Evolutionary conservation across 768 basidiomycete genomes (phyloP).

Genomic region (Hygrophorus pudorinus): DNA sequence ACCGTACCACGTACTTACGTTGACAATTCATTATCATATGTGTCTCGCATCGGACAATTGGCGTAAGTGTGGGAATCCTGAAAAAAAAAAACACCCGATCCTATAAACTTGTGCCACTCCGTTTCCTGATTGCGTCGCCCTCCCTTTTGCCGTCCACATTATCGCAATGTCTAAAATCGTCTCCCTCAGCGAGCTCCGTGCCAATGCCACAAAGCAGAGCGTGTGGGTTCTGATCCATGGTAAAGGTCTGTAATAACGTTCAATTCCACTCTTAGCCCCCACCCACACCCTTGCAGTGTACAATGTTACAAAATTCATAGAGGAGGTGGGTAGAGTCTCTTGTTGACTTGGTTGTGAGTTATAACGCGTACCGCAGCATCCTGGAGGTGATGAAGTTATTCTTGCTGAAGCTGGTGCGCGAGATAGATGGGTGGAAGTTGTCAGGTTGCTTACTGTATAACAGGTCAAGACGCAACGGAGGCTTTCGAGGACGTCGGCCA

Average conservation of each 20-base stretch:
- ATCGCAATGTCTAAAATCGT: slow-evolving; percentile 19
- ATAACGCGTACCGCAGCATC: slow-evolving; percentile 47
- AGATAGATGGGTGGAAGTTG: slow-evolving; percentile 10
- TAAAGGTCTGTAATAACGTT: slow-evolving; percentile 53
- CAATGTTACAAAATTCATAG: slow-evolving; percentile 86
- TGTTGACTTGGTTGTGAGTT: not conserved
- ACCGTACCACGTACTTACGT: too few species aligned
- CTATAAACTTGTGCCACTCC: too few species aligned
- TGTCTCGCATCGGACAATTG: too few species aligned
- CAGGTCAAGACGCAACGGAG: slow-evolving; percentile 93
- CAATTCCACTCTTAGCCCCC: slow-evolving; percentile 22
- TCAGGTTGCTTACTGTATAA: slow-evolving; percentile 3
- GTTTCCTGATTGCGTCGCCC: slow-evolving; percentile 1
- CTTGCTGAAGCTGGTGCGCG: slow-evolving; percentile 81
- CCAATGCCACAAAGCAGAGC: slow-evolving; percentile 62
- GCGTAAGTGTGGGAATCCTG: too few species aligned
- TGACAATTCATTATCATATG: too few species aligned
- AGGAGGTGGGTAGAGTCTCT: slow-evolving; percentile 54
- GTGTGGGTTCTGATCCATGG: slow-evolving; percentile 78
- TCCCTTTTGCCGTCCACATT: too few species aligned
- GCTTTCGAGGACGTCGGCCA: slow-evolving; percentile 99
- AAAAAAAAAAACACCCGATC: too few species aligned
- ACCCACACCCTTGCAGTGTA: slow-evolving; percentile 54
- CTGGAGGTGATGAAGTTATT: slow-evolving; percentile 97
- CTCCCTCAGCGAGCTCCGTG: slow-evolving; percentile 68